These are phyloP conservation scores for Thamnidium elegans DNA, from an alignment of 192 early-diverging fungal species.

Conservation along the genomic window DNA sequence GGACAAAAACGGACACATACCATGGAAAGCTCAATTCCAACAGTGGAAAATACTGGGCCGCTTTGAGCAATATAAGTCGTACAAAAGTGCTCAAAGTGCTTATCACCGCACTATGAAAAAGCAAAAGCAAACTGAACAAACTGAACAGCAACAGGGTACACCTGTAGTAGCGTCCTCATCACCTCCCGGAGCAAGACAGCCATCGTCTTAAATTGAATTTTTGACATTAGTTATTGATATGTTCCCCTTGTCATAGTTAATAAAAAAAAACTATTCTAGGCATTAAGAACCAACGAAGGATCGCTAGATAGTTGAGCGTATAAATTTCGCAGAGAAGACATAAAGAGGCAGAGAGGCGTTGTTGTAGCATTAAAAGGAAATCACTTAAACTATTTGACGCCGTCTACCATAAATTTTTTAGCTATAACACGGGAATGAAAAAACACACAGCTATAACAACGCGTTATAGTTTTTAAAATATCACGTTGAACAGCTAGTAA, in stretches of 20 bases:
- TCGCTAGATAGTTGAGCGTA: slow-evolving; percentile 13
- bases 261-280: slow-evolving; percentile 6
- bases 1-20: slow-evolving; percentile 5
- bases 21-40: slow-evolving; percentile 12
- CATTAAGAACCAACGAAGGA: slow-evolving; percentile 13
- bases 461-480: slow-evolving; percentile 10
- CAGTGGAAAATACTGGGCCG: slow-evolving; percentile 9
- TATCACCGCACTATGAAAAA: slow-evolving; percentile 3
- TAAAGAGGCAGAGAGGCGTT: neutral
- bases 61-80: slow-evolving; percentile 9
- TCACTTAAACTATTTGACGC: slow-evolving; percentile 7
- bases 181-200: slow-evolving; percentile 1
- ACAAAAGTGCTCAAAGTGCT: slow-evolving; percentile 13
- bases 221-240: slow-evolving; percentile 11
- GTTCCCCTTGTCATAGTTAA: slow-evolving; percentile 15
- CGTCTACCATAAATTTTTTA: slow-evolving; percentile 6
- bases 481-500: neutral
- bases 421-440: slow-evolving; percentile 6
- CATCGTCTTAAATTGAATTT: slow-evolving; percentile 12
- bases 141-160: slow-evolving; percentile 10
- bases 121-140: slow-evolving; percentile 10
- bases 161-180: slow-evolving; percentile 7
- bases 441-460: neutral
- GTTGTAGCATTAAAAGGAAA: slow-evolving; percentile 11
- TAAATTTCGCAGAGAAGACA: slow-evolving; percentile 7